Conservation (phyloP, 2,329 filamentous ascomycete species). For the Thelonectria rubi region DNA sequence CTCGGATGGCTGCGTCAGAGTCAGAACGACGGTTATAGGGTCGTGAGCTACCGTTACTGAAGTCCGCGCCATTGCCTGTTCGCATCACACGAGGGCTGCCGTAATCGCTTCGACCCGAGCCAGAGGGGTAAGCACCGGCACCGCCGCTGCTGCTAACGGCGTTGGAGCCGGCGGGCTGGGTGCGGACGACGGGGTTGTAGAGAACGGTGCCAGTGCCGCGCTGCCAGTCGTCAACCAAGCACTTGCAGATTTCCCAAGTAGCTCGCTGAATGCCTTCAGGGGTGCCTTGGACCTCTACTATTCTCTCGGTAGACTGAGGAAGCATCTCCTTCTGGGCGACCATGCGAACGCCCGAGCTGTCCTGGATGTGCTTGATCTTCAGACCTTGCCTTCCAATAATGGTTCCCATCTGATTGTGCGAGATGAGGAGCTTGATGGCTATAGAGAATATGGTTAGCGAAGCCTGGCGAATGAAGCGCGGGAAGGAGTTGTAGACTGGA, state of each 20-base stretch:
- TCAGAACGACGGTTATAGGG: constrained; percentile 82
- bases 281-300: constrained; percentile 95
- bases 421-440: constrained; percentile 98
- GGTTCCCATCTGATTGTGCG: constrained; percentile 99
- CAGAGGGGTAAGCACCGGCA: constrained; percentile 49
- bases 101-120: constrained; percentile 62
- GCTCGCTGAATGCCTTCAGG: constrained; percentile 96
- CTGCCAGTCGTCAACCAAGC: constrained; percentile 96
- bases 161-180: constrained; percentile 67
- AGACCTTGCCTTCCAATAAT: constrained; percentile 96
- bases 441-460: constrained; percentile 30
- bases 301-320: constrained; percentile 96
- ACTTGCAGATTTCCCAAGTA: constrained; percentile 99
- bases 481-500: constrained; percentile 7
- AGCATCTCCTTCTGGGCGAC: constrained; percentile 99
- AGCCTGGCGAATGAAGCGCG: neutral
- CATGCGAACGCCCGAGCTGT: constrained; percentile 96
- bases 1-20: constrained; percentile 80
- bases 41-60: constrained; percentile 79
- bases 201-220: constrained; percentile 95
- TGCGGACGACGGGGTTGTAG: constrained; percentile 95
- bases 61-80: constrained; percentile 96
- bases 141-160: constrained; percentile 57
- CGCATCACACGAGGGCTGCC: constrained; percentile 81
- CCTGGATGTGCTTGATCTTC: constrained; percentile 99